Percentiles rank a stretch among this genome's conserved stretches.
Evolutionary conservation across 2,329 filamentous ascomycete genomes (phyloP).

Genomic region (Arthrobotrys musiformis): DNA sequence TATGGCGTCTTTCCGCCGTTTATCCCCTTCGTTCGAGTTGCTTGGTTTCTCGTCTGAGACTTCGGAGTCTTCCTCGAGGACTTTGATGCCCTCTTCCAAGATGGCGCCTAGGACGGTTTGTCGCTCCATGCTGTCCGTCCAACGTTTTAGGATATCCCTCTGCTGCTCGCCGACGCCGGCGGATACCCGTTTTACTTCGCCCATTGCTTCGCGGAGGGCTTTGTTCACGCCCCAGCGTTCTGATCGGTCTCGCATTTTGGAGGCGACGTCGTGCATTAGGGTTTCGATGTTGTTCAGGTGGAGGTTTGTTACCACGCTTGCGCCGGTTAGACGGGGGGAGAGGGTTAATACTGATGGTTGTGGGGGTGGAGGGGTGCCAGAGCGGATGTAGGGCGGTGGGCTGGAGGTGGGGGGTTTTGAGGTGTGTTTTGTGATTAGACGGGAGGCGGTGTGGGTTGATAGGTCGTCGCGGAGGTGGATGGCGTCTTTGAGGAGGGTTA

Average conservation of each 20-base stretch:
- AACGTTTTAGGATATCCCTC: conserved; percentile 37
- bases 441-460: conserved; percentile 61
- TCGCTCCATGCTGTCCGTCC: conserved; percentile 56
- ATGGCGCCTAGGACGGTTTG: conserved; percentile 56
- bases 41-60: neutral
- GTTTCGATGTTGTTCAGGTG: conserved; percentile 66
- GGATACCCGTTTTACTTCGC: conserved; percentile 71
- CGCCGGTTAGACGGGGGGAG: conserved; percentile 64
- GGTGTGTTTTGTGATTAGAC: conserved; percentile 43
- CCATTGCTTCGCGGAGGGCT: conserved; percentile 81
- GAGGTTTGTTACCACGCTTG: conserved; percentile 67
- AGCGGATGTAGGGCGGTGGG: conserved; percentile 40
- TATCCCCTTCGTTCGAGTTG: neutral
- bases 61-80: conserved; percentile 46
- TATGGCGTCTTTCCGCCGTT: conserved; percentile 44
- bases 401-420: conserved; percentile 11
- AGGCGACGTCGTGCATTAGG: conserved; percentile 79
- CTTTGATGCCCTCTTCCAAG: conserved; percentile 57
- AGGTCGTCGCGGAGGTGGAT: conserved; percentile 77
- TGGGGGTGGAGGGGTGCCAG: conserved; percentile 48
- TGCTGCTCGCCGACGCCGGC: conserved; percentile 49
- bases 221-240: conserved; percentile 83
- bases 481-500: conserved; percentile 87
- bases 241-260: conserved; percentile 76
- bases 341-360: conserved; percentile 59